Conservation (phyloP, 176 grass and related monocot genomes). For the Rhynchospora breviuscula region DNA sequence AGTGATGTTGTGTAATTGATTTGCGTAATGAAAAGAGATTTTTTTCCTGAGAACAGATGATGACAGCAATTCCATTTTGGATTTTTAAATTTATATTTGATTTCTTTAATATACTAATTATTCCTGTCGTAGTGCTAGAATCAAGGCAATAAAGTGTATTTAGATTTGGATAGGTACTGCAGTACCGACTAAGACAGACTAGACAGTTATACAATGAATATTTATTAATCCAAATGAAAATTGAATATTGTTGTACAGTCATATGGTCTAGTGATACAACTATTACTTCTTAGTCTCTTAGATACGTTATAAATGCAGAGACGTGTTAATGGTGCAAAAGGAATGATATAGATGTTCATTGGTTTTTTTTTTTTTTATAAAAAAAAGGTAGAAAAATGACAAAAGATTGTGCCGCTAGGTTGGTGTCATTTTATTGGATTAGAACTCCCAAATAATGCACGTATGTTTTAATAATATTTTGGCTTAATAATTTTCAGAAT, state of each 20-base stretch:
- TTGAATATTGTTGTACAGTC: background rate
- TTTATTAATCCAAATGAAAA: background rate
- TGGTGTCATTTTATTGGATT: background rate
- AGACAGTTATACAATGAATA: background rate
- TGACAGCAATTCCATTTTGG: background rate
- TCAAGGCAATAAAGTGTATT: background rate
- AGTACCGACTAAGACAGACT: background rate
- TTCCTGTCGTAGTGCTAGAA: background rate
- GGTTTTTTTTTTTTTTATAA: too few relatives aligned
- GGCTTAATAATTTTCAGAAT: background rate
- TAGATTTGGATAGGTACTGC: background rate
- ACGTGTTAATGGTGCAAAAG: background rate
- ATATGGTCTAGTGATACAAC: background rate
- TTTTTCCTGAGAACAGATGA: conserved; percentile 5
- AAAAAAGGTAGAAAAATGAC: background rate
- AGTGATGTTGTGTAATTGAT: background rate
- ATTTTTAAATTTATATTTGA: background rate
- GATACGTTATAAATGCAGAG: background rate
- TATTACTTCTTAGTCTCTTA: background rate
- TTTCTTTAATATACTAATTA: background rate
- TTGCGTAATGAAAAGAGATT: background rate
- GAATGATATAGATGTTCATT: background rate
- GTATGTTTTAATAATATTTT: background rate
- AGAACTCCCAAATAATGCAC: background rate
- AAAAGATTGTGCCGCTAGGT: too few relatives aligned